Conservation (phyloP, 2,329 filamentous ascomycete species). For the Ophiosphaerella korrae region DNA sequence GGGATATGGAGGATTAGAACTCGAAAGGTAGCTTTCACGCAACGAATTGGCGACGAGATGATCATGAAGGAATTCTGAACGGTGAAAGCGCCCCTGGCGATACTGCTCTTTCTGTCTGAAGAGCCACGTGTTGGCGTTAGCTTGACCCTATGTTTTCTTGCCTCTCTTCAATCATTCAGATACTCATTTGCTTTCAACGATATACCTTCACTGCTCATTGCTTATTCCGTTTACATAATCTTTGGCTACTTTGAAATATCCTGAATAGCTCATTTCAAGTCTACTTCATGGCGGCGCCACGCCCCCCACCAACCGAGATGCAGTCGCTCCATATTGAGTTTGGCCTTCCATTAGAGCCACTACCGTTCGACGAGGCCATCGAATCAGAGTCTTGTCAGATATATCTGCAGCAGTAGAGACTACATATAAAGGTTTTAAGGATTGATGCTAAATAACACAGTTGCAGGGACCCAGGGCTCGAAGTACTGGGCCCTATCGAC, state of each 20-base stretch:
- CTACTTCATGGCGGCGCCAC: slow-evolving; percentile 1
- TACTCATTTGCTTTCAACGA: background rate
- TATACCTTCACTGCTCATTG: too few species aligned
- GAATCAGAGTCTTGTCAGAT: slow-evolving; percentile 10
- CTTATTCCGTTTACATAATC: too few species aligned
- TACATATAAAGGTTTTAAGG: background rate
- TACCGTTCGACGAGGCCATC: slow-evolving; percentile 9
- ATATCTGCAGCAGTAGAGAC: slow-evolving; percentile 7
- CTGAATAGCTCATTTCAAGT: background rate
- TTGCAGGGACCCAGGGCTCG: background rate
- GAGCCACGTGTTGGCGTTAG: too few species aligned
- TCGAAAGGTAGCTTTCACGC: slow-evolving; percentile 47
- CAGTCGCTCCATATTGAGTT: slow-evolving; percentile 1
- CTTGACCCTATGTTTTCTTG: too few species aligned
- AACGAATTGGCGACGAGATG: slow-evolving; percentile 40
- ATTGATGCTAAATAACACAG: background rate
- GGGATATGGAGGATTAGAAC: slow-evolving; percentile 48
- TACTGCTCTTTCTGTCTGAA: too few species aligned
- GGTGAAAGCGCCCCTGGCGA: too few species aligned
- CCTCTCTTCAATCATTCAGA: too few species aligned
- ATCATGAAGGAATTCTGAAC: slow-evolving; percentile 42
- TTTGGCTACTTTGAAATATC: too few species aligned
- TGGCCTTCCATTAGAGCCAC: slow-evolving; percentile 1
- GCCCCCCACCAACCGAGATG: background rate
- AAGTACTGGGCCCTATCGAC: slow-evolving; percentile 1